Conservation (phyloP, 352 stramenopile species). For the Globisporangium splendens region DNA sequence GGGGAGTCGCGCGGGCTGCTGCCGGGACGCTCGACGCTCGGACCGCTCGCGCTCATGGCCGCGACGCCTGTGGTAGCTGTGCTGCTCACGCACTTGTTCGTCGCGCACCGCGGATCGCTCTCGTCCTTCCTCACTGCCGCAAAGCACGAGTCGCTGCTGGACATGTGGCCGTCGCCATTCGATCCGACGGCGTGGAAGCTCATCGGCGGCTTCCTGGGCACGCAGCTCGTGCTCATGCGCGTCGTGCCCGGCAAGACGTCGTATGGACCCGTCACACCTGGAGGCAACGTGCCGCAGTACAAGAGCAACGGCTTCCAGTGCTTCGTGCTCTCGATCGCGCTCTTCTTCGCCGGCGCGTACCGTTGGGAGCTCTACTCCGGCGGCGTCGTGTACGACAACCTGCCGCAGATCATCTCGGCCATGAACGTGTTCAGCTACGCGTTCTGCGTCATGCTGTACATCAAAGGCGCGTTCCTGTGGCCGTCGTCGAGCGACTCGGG, state of each 20-base stretch:
- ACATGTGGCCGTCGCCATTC: slow-evolving; percentile 84
- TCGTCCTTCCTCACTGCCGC: slow-evolving; percentile 26
- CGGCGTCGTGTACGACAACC: slow-evolving; percentile 84
- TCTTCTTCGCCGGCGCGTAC: slow-evolving; percentile 47
- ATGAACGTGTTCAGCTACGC: slow-evolving; percentile 95
- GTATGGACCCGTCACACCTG: slow-evolving; percentile 79
- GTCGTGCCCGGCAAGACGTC: slow-evolving; percentile 87
- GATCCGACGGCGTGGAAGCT: slow-evolving; percentile 87
- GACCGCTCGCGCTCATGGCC: slow-evolving; percentile 87
- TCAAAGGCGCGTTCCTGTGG: slow-evolving; percentile 89
- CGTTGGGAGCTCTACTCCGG: slow-evolving; percentile 51
- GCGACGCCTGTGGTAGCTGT: slow-evolving; percentile 81
- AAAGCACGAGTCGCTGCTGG: slow-evolving; percentile 38
- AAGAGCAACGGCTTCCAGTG: slow-evolving; percentile 91
- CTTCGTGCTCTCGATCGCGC: slow-evolving; percentile 83
- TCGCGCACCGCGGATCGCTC: slow-evolving; percentile 44
- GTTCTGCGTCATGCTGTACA: slow-evolving; percentile 90
- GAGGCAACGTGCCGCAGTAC: slow-evolving; percentile 89
- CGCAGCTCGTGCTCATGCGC: slow-evolving; percentile 90
- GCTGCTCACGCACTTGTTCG: slow-evolving; percentile 80
- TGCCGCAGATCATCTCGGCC: slow-evolving; percentile 84
- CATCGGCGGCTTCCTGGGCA: slow-evolving; percentile 84
- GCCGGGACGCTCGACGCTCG: slow-evolving; percentile 77
- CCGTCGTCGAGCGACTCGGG: slow-evolving; percentile 90
- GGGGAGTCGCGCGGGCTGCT: slow-evolving; percentile 67